These are phyloP conservation scores for Candida xyloterini DNA, from an alignment of 805 yeast genomes.

Conservation along the genomic window DNA sequence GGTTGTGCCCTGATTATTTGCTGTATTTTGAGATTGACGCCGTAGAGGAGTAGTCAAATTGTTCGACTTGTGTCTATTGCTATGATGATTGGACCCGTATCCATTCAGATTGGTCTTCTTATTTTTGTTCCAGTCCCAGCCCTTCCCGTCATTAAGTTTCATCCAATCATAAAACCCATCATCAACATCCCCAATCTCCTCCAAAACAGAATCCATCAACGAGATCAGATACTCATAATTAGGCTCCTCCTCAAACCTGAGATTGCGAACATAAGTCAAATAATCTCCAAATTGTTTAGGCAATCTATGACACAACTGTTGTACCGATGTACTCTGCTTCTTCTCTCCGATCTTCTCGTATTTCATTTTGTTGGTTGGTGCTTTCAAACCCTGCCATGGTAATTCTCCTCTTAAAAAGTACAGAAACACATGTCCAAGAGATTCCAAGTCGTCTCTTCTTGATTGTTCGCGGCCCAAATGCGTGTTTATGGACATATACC, in stretches of 20 bases:
- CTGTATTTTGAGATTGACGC: constrained; percentile 24
- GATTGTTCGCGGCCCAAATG: constrained; percentile 83
- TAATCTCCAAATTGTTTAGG: constrained; percentile 76
- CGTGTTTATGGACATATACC: constrained; percentile 87
- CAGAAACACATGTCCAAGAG: constrained; percentile 78
- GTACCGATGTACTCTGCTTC: constrained; percentile 66
- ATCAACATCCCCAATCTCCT: constrained; percentile 53
- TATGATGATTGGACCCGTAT: constrained; percentile 49
- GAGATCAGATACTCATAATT: constrained; percentile 66
- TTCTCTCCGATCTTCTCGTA: constrained; percentile 83
- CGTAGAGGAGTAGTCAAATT: constrained; percentile 18
- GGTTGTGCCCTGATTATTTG: constrained; percentile 18
- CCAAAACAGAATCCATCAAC: constrained; percentile 57
- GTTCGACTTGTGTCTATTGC: constrained; percentile 19
- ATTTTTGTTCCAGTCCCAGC: constrained; percentile 75
- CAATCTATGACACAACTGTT: constrained; percentile 58
- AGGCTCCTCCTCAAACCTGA: constrained; percentile 78
- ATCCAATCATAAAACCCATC: constrained; percentile 81
- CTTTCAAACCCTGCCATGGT: constrained; percentile 91
- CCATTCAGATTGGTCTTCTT: constrained; percentile 81
- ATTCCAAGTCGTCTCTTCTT: constrained; percentile 79
- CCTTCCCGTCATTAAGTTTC: constrained; percentile 73
- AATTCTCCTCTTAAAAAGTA: constrained; percentile 74
- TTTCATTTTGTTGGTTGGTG: constrained; percentile 79
- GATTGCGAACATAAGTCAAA: constrained; percentile 60